phyloP scores from a whole-genome alignment of 192 early-diverging fungal species.

The Obelidium mucronatum region DNA sequence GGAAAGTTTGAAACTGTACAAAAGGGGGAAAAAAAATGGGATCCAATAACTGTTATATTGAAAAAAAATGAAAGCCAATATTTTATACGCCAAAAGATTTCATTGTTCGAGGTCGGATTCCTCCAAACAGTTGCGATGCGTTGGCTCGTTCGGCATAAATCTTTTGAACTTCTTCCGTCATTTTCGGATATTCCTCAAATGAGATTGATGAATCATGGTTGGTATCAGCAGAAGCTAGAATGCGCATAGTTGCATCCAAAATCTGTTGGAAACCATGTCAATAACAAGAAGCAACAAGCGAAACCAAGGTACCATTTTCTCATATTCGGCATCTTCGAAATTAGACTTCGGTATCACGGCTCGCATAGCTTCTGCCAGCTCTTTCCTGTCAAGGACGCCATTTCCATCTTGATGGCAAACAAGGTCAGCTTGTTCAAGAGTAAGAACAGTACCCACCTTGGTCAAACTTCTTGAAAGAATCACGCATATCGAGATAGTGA shows the following conservation, averaged over 20 bases:
- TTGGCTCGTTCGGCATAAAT: constrained; percentile 45
- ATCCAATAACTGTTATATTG: too few relatives aligned
- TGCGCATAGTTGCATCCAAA: constrained; percentile 39
- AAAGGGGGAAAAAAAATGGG: neutral
- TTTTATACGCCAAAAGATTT: constrained; percentile 16
- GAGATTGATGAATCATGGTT: constrained; percentile 43
- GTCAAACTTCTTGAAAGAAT: constrained; percentile 59
- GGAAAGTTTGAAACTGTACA: constrained; percentile 6
- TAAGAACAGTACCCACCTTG: too few relatives aligned
- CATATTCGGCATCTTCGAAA: constrained; percentile 39
- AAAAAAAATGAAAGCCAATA: neutral
- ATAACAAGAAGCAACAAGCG: neutral
- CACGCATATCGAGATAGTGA: constrained; percentile 51
- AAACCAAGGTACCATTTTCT: constrained; percentile 26
- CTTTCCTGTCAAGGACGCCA: constrained; percentile 50
- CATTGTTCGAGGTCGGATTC: constrained; percentile 21
- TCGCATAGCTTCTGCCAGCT: constrained; percentile 47
- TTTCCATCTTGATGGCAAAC: too few relatives aligned
- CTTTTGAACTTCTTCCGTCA: constrained; percentile 50
- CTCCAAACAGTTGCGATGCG: constrained; percentile 23
- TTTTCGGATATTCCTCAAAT: constrained; percentile 48
- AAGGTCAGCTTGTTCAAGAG: too few relatives aligned
- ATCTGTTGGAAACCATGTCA: constrained; percentile 31
- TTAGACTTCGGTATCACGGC: constrained; percentile 33
- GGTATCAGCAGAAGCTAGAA: constrained; percentile 43